Base-by-base conservation (phyloP, 495 filamentous ascomycete species). In the Melanomma pulvis-pyrius region DNA sequence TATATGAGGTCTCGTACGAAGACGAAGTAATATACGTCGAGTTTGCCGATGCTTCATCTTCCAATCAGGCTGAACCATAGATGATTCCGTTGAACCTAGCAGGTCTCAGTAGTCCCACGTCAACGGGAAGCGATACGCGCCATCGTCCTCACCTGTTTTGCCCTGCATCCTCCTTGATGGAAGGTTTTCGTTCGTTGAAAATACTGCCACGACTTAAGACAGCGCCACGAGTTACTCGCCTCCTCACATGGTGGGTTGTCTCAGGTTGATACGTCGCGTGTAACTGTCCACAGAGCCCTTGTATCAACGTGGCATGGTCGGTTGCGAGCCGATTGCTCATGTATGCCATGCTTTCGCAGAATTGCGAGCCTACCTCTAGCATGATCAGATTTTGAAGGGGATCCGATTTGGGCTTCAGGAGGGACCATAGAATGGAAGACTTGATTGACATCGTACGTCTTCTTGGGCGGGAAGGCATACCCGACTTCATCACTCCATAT, bases 201-300 rank as follows among this genome's bases (percentile, higher is more conserved):
- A 17, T 26, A 61, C 47, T 61, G 44, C 58, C 47, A 50, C 47
- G 44, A 50, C 25, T 28, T 61, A 24, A 51, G 44, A 61, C 58
- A 61, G 51, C 17, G 46, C 58, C 30, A 50, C 28, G 25, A 52
- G 25, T 22, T 36, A 3, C 15, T 28, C 57, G 19, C 22, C 39
- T 61, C 12, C 24, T 29, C 28, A 13, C 0, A 1, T 36, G 13
- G 1, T 21, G 25, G 21, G 12, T n/a, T 36, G 41, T 34, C 47
- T 61, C 58, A 36, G 28, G 1, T n/a, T 50, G 44, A n/a, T 32
- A 50, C 25, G 12, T 36, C 25, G 19, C 36, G 56, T 59, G 56
- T 39, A 15, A 46, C 56, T 2, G 56, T 59, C 15, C 36, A n/a
- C 6, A 48, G 44, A 29, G 24, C 17, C 22, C 19, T 51, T 3